Evolutionary conservation across 345 rosid species (phyloP).

Genomic region (Populus nigra): DNA sequence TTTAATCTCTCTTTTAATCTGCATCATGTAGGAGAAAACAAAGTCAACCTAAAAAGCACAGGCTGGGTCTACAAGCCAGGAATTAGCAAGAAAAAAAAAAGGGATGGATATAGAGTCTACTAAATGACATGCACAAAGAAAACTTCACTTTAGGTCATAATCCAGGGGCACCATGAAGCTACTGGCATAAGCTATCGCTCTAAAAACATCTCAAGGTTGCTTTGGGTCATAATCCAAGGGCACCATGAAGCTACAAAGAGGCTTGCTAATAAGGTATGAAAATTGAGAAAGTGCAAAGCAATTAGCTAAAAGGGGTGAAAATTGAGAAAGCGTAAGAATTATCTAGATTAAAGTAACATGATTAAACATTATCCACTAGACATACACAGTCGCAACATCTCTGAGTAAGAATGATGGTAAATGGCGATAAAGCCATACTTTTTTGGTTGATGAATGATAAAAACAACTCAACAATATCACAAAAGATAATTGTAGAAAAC

Average conservation of each 20-base stretch:
- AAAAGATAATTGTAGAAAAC: not conserved
- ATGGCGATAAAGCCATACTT: not conserved
- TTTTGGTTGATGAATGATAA: not conserved
- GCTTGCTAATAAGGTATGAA: not conserved
- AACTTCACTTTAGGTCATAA: not conserved
- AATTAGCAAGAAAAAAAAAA: not conserved
- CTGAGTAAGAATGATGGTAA: not conserved
- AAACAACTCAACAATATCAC: not conserved
- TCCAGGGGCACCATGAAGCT: not conserved
- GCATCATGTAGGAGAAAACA: slow-evolving; percentile 21
- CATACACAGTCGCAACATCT: not conserved
- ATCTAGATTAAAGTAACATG: not conserved
- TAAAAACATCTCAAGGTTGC: not conserved
- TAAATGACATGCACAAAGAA: not conserved
- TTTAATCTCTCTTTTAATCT: slow-evolving; percentile 98
- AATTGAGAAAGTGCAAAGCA: not conserved
- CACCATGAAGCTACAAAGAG: not conserved
- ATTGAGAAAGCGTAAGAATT: not conserved
- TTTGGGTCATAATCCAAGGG: not conserved
- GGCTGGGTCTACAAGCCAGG: not conserved
- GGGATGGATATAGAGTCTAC: not conserved
- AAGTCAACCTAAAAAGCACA: not conserved
- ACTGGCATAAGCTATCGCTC: not conserved
- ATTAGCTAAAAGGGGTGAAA: not conserved
- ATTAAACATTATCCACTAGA: not conserved